phyloP scores from a whole-genome alignment of 1,284 basidiomycete species.

The Cryptococcus sp. region DNA sequence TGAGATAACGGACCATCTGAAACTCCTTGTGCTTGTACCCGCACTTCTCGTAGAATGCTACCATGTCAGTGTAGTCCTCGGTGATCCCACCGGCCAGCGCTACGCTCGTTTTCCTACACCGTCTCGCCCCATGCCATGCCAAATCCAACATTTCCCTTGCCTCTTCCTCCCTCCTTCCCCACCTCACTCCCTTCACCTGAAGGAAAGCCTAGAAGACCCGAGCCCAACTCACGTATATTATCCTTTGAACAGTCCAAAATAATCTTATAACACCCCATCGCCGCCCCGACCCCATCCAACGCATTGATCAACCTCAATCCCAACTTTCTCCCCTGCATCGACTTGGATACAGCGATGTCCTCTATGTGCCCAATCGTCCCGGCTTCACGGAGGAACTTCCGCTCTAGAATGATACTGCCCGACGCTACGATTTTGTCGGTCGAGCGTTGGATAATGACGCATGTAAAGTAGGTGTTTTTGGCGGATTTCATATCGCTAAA shows the following conservation, averaged over 20 bases:
- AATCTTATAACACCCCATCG: slow-evolving; percentile 82
- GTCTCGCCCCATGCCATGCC: no score
- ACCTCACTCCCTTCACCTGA: no score
- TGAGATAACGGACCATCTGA: slow-evolving; percentile 65
- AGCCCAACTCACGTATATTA: slow-evolving; percentile 86
- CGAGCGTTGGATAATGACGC: slow-evolving; percentile 73
- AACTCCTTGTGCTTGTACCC: slow-evolving; percentile 75
- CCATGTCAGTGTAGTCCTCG: no score
- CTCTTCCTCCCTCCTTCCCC: no score
- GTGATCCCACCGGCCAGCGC: no score
- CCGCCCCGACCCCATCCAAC: slow-evolving; percentile 71
- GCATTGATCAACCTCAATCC: slow-evolving; percentile 82
- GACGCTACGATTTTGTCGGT: slow-evolving; percentile 77
- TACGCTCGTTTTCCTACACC: no score
- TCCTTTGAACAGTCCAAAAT: slow-evolving; percentile 89
- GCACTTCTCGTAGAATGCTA: slow-evolving; percentile 96
- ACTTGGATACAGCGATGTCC: slow-evolving; percentile 88
- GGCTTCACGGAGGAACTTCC: slow-evolving; percentile 80
- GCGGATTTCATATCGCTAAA: slow-evolving; percentile 52
- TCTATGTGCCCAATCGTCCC: slow-evolving; percentile 91
- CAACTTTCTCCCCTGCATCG: slow-evolving; percentile 77
- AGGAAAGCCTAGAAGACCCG: no score
- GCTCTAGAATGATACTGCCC: slow-evolving; percentile 81
- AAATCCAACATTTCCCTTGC: no score
- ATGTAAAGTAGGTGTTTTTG: slow-evolving; percentile 68